phyloP scores from a whole-genome alignment of 345 rosid genomes.

The Moricandia moricandioides region DNA sequence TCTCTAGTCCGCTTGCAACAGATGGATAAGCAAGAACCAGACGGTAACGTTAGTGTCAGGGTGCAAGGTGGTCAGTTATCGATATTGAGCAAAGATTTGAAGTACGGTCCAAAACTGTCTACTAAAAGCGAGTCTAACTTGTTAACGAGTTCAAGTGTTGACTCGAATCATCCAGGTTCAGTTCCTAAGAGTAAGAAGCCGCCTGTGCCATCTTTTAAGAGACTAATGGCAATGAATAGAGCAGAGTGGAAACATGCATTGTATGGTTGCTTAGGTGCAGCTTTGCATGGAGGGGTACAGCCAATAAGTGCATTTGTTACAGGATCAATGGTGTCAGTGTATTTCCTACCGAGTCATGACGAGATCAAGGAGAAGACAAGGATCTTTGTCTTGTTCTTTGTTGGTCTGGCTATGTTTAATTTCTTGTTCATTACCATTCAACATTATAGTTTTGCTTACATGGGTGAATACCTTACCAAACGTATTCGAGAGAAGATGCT shows the following conservation, averaged over 20 bases:
- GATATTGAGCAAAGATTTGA: slow-evolving; percentile 29
- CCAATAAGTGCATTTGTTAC: slow-evolving; percentile 44
- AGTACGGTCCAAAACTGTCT: slow-evolving; percentile 40
- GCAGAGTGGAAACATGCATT: slow-evolving; percentile 66
- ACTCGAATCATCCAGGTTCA: background rate
- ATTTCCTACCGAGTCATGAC: slow-evolving; percentile 38
- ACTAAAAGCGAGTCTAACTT: slow-evolving; percentile 44
- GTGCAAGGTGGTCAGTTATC: background rate
- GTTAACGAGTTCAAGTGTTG: slow-evolving; percentile 2
- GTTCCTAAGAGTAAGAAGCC: background rate
- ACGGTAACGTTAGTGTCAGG: slow-evolving; percentile 32
- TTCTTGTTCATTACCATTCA: slow-evolving; percentile 44
- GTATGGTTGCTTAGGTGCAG: slow-evolving; percentile 48
- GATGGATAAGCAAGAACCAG: slow-evolving; percentile 25
- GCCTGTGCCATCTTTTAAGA: slow-evolving; percentile 45
- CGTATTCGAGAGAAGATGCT: slow-evolving; percentile 65
- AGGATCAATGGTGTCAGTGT: slow-evolving; percentile 53
- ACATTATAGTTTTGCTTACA: slow-evolving; percentile 60
- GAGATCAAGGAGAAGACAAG: slow-evolving; percentile 49
- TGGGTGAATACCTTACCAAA: slow-evolving; percentile 62
- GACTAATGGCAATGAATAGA: slow-evolving; percentile 51
- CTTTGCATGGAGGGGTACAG: slow-evolving; percentile 52
- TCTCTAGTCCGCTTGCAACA: slow-evolving; percentile 65
- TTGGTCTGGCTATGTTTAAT: slow-evolving; percentile 43
- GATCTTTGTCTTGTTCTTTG: slow-evolving; percentile 41